A percentile compares a stretch with the other conserved stretches of the same genome.
These are phyloP conservation scores for Megacollybia platyphylla DNA, from an alignment of 1,284 basidiomycete genomes.

Conservation along the genomic window DNA sequence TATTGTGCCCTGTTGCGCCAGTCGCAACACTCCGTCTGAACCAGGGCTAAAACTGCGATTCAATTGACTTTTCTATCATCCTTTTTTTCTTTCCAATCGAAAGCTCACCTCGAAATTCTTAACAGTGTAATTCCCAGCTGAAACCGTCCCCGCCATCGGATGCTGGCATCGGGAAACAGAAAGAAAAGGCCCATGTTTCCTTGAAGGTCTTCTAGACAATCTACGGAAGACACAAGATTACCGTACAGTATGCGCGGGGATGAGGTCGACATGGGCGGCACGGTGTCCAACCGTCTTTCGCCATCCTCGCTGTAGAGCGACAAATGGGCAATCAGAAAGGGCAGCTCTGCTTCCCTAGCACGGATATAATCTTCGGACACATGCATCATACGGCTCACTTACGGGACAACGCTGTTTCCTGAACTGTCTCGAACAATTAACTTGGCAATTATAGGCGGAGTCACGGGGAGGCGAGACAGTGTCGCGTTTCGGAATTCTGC, in stretches of 20 bases:
- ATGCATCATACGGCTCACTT: conserved; percentile 20
- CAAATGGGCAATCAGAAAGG: conserved; percentile 73
- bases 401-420: conserved; percentile 57
- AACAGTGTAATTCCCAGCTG: conserved; percentile 65
- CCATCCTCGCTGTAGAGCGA: conserved; percentile 59
- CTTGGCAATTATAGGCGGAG: conserved; percentile 70
- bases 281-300: conserved; percentile 40
- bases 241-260: conserved; percentile 67
- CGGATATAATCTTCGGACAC: neutral
- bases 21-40: conserved; percentile 30
- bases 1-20: conserved; percentile 38
- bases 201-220: conserved; percentile 65
- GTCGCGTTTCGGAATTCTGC: conserved; percentile 68
- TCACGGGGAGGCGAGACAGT: conserved; percentile 70
- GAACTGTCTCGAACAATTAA: conserved; percentile 63
- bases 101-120: conserved; percentile 64
- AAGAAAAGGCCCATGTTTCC: conserved; percentile 75
- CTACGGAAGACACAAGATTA: conserved; percentile 69
- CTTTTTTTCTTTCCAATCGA: conserved; percentile 6
- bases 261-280: conserved; percentile 31
- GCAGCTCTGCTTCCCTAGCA: conserved; percentile 62
- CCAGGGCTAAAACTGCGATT: conserved; percentile 28
- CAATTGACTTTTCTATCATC: conserved; percentile 7
- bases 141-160: conserved; percentile 67
- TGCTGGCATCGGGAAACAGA: conserved; percentile 81